Base-by-base conservation (phyloP, 2,329 filamentous ascomycete species). In the Karstenula rhodostoma region DNA sequence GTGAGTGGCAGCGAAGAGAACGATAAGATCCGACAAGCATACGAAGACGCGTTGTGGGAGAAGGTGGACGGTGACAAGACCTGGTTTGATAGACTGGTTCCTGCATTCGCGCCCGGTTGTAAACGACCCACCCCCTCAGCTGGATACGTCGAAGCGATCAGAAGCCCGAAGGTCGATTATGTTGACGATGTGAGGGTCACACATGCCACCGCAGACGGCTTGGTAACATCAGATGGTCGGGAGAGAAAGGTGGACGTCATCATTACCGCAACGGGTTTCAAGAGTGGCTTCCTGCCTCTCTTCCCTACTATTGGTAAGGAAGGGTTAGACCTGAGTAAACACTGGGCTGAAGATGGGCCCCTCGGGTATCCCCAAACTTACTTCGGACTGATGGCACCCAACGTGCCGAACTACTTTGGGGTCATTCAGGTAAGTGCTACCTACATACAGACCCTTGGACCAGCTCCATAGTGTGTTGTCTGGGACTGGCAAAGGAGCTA, bases 371-470 rank as follows among this genome's bases (percentile, higher is more conserved):
- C 56, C 23, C 29, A 54, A 6, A 54, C 56, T 3, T 58, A 58
- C 42, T 37, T 58, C 27, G 48, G 56, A 23, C 17, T 58, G 23
- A 58, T 58, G 56, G 56, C 56, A 37, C 56, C 56, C 9, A 44
- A 40, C 19, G 17, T 54, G 9, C 56, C 56, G 2, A 58, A 58
- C 32, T 58, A 58, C 49, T 58, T 58, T 44, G 43, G 48, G 10
- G 48, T 47, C n/a, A 33, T 52, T 19, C 40, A 43, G n/a, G 40
- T 43, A 43, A 43, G 40, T 23, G n/a, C 40, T 10, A 3, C 35
- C 35, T n/a, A 5, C 10, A 40, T 40, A 7, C 17, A 40, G 3
- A 32, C 4, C 12, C 4, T 9, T 5, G 2, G 8, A 10, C 29
- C 12, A 32, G 29, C 8, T 32, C 29, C 12, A 9, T 2, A 32